Percentiles rank a stretch among this genome's conserved stretches.
Evolutionary conservation across 208 protist genomes (phyloP).

Genomic region (Leishmania arabica): DNA sequence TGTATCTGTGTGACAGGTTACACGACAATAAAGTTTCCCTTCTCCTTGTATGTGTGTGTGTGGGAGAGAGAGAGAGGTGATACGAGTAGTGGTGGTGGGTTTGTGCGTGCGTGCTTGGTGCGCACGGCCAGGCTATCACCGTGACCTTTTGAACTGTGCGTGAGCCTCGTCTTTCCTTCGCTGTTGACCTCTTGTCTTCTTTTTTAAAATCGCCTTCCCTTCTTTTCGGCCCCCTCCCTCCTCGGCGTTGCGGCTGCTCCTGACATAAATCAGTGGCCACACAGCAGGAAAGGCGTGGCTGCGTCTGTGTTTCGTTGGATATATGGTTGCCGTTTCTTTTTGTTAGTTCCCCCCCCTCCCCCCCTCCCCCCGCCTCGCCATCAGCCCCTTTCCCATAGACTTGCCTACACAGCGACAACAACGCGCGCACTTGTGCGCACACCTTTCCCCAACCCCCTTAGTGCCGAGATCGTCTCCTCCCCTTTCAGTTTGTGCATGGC

Average conservation of each 20-base stretch:
- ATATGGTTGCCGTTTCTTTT: background rate
- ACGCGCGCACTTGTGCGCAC: slow-evolving; percentile 3
- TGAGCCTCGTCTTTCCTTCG: background rate
- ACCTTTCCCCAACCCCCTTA: background rate
- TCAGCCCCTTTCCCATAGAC: background rate
- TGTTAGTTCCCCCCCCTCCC: background rate
- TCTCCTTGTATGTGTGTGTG: background rate
- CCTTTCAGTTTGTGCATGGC: background rate
- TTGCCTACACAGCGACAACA: background rate
- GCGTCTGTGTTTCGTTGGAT: background rate
- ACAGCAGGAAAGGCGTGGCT: background rate
- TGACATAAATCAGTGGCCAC: background rate
- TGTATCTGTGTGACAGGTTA: background rate
- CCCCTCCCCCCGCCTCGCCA: background rate
- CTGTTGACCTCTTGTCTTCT: background rate
- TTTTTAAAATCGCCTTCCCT: too few relatives aligned
- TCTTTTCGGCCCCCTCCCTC: background rate
- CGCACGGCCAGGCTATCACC: background rate
- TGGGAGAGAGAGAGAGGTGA: too few relatives aligned
- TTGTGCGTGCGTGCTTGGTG: background rate
- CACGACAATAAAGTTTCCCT: background rate
- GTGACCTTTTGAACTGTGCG: background rate
- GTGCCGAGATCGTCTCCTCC: too few relatives aligned
- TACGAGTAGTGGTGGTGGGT: background rate
- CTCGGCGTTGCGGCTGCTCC: background rate